Evolutionary conservation across 495 filamentous ascomycete species (phyloP), one percentile per base, ranked within the genome.

Genomic region (Rhizodiscina lignyota): DNA sequence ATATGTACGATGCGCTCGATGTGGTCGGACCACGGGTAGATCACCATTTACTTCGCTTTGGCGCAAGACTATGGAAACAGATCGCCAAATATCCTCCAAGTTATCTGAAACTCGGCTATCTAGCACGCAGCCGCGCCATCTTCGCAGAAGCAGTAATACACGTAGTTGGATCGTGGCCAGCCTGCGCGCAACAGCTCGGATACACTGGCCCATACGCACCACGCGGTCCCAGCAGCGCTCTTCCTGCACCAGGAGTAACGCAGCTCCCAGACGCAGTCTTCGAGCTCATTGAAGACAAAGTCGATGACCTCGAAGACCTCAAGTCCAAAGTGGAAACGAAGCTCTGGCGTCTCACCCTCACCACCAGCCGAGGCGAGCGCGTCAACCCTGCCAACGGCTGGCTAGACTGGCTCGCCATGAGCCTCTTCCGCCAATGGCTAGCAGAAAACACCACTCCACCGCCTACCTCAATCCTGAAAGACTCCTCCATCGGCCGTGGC

Each of bases 21-120:
- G 82, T 93, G 12, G 81, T 92, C 12, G 85, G 85, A 0, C 79
- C 82, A 1, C 71, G 85, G n/a, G 75, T 92, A 6, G 84, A 94
- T 48, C 83, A 94, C 60, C 84, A 94, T 52, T 60, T 94, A 2
- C 63, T 94, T 1, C 83, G 85, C 37, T 94, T 93, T 55, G 82
- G 85, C 40, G 79, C 75, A 19, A 67, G 82, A 12, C 67, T 94
- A 0, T 92, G 83, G 73, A 87, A 87, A 51, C 84, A 94, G 48
- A 89, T 93, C 38, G 82, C 83, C 24, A 92, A 91, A 54, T 93
- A 93, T 51, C 85, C 85, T 13, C 79, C 86, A 12, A 78, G 70
- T 48, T 94, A 94, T 49, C 70, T 94, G 10, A 85, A 85, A 31
- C 67, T 94, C 3, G 85, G 84, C 16, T 92, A 85, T 47, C 61